Evolutionary conservation across 768 basidiomycete genomes (phyloP).

Genomic region (Tephrocybe sp.): DNA sequence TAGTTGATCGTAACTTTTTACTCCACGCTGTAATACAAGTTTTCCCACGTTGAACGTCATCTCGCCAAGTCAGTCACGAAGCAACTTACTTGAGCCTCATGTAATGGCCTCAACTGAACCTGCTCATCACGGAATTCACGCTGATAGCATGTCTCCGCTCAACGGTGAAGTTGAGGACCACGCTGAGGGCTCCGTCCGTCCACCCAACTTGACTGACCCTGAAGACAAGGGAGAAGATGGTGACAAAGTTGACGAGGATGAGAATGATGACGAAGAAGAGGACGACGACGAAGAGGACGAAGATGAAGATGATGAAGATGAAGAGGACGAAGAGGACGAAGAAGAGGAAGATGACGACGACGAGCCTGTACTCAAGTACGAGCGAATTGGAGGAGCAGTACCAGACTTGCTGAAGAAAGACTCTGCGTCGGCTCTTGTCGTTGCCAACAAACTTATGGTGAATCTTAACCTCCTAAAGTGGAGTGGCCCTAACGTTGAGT

Average conservation of each 20-base stretch:
- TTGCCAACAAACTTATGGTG: constrained; percentile 75
- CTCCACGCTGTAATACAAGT: no score
- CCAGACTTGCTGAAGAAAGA: constrained; percentile 85
- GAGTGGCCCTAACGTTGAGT: constrained; percentile 11
- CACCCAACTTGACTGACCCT: constrained; percentile 17
- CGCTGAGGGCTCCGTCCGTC: neutral
- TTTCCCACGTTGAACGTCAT: neutral
- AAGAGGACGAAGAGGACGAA: constrained; percentile 49
- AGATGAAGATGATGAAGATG: constrained; percentile 37
- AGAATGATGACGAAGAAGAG: constrained; percentile 23
- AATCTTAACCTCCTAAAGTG: neutral
- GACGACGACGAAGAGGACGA: constrained; percentile 21
- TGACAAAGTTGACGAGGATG: constrained; percentile 21
- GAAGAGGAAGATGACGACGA: constrained; percentile 79
- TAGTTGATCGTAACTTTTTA: no score
- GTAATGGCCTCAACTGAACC: constrained; percentile 13
- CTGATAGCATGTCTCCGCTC: neutral
- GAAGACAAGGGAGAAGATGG: constrained; percentile 23
- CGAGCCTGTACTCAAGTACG: constrained; percentile 91
- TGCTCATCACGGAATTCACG: constrained; percentile 1
- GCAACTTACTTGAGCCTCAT: no score
- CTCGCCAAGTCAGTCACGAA: neutral
- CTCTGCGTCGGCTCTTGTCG: constrained; percentile 78
- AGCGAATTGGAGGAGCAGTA: constrained; percentile 68
- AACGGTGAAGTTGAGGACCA: neutral